A percentile compares a stretch with the other conserved stretches of the same genome.
phyloP scores from a whole-genome alignment of 2,329 filamentous ascomycete genomes.

The Penicillium oxalicum region DNA sequence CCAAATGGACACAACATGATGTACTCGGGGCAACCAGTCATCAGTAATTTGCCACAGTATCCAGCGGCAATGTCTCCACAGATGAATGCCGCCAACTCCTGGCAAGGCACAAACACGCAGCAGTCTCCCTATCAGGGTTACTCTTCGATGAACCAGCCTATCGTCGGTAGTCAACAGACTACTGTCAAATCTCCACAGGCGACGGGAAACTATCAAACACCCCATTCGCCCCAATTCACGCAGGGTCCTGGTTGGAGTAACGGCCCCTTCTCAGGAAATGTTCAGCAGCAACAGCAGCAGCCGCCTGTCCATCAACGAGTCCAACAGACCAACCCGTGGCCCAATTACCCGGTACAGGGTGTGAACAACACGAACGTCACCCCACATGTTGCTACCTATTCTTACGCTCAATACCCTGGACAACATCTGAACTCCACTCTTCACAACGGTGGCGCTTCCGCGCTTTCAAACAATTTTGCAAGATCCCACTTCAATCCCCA shows the following conservation, averaged over 20 bases:
- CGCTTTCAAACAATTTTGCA: constrained; percentile 76
- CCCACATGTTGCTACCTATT: constrained; percentile 53
- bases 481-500: constrained; percentile 88
- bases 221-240: constrained; percentile 29
- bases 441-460: constrained; percentile 70
- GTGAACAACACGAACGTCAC: constrained; percentile 16
- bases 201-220: constrained; percentile 33
- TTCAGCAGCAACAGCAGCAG: constrained; percentile 26
- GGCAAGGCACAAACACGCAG: constrained; percentile 33
- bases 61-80: constrained; percentile 32
- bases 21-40: constrained; percentile 30
- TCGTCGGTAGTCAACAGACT: constrained; percentile 33
- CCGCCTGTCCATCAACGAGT: constrained; percentile 25
- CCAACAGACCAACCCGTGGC: constrained; percentile 36
- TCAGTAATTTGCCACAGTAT: constrained; percentile 31
- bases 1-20: constrained; percentile 27
- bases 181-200: constrained; percentile 35
- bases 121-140: constrained; percentile 35
- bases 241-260: constrained; percentile 30
- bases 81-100: constrained; percentile 28
- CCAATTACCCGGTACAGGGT: constrained; percentile 29
- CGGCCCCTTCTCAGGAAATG: constrained; percentile 29
- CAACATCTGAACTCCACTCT: constrained; percentile 54
- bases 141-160: constrained; percentile 33
- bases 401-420: constrained; percentile 70